Percentiles rank a stretch among this genome's conserved stretches.
Conservation (phyloP, 148 eudicot species). For the Rhododendron ovatum region DNA sequence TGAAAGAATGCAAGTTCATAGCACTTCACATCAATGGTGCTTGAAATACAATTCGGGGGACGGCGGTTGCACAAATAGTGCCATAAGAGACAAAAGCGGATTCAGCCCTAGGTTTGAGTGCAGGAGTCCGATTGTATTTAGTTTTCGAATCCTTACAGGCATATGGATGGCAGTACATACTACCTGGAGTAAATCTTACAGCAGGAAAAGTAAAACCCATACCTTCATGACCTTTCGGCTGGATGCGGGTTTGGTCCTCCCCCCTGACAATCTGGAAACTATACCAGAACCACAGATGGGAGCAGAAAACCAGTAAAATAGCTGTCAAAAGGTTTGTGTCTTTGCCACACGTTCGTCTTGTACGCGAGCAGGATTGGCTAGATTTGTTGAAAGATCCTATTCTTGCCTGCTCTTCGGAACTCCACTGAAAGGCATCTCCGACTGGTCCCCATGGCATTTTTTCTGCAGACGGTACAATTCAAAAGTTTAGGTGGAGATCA, state of each 20-base stretch:
- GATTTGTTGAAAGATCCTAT: constrained; percentile 7
- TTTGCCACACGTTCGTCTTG: not conserved
- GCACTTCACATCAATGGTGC: not conserved
- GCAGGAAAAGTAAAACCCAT: not conserved
- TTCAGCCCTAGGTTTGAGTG: not conserved
- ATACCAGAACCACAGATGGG: not conserved
- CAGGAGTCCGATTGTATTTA: not conserved
- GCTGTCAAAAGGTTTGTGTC: not conserved
- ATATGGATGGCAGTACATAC: not conserved
- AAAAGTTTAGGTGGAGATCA: not conserved
- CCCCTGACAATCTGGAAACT: not conserved
- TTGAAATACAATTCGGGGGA: not conserved
- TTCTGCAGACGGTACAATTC: not conserved
- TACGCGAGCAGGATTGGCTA: not conserved
- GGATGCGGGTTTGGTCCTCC: not conserved
- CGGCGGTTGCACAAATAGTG: not conserved
- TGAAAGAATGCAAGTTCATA: not conserved
- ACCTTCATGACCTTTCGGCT: not conserved
- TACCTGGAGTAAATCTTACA: not conserved
- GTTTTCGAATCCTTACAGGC: not conserved
- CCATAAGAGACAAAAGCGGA: not conserved
- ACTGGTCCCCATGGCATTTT: not conserved
- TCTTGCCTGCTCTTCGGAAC: not conserved
- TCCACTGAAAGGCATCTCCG: constrained; percentile 8
- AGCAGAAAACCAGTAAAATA: not conserved